Conservation (phyloP, 169 alveolate species). For the Plasmodium knowlesi region DNA sequence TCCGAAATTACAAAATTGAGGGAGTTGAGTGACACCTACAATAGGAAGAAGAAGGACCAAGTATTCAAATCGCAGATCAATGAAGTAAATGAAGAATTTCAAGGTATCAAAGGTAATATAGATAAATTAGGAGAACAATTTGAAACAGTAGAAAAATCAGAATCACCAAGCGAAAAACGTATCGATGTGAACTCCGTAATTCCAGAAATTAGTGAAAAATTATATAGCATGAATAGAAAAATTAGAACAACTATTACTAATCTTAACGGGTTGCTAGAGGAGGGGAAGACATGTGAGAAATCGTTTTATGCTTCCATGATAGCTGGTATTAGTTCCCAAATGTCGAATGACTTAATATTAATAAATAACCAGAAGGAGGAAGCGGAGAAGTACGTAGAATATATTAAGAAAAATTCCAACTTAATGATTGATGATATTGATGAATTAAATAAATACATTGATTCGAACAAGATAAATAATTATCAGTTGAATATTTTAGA, state of each 20-base stretch:
- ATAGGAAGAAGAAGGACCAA: not conserved
- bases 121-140: not conserved
- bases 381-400: not conserved
- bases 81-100: not conserved
- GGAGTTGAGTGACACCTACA: not conserved
- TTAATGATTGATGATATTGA: not conserved
- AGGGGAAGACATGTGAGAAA: not conserved
- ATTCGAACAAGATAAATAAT: not conserved
- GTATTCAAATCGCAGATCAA: not conserved
- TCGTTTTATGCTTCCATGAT: conserved; percentile 15
- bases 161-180: not conserved
- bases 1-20: conserved; percentile 16
- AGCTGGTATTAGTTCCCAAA: conserved; percentile 8
- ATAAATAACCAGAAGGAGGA: not conserved
- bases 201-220: not conserved
- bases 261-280: not conserved
- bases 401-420: not conserved
- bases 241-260: not conserved
- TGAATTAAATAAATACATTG: not conserved
- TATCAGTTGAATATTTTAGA: not conserved
- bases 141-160: not conserved
- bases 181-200: not conserved
- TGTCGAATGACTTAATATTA: not conserved
- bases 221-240: not conserved
- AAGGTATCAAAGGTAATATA: not conserved